Base-by-base conservation (phyloP, 2,329 filamentous ascomycete genomes). In the Diaporthe capsici region DNA sequence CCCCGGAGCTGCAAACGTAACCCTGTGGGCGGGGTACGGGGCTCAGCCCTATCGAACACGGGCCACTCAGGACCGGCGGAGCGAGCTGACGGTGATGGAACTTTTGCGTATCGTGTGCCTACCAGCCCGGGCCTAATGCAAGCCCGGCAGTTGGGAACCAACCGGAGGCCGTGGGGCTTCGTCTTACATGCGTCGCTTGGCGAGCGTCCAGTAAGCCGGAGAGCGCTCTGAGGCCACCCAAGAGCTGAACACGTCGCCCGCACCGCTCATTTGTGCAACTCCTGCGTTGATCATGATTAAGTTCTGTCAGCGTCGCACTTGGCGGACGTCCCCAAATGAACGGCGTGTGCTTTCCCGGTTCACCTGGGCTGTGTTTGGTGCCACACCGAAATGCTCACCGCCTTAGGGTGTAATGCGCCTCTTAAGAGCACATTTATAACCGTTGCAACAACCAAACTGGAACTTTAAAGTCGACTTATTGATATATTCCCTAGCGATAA, bases 171-270 rank as follows among this genome's bases (percentile, higher is more conserved):
- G 61, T 47, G 61, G 42, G 61, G 39, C 28, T 17, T 49, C 49
- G 63, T 68, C 63, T 68, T 68, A 68, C 63, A 39, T 68, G 63
- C 63, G 34, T 68, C 60, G 2, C 63, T 68, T 68, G 63, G 63
- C 63, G 63, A 55, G 25, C 10, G 63, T 39, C 63, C 47, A 53
- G 47, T 68, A 37, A 53, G 63, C 63, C 47, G 44, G 47, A 53
- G 63, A 25, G 37, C 17, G 9, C 44, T 9, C 44, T 49, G 44
- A 49, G 44, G 44, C 47, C 47, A 53, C 42, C 63, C 7, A 53
- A n/a, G 44, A 68, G 63, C 63, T 68, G 63, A 68, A 53, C 47
- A 39, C 17, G 34, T 68, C 22, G 63, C 28, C 20, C 63, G n/a
- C 31, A 22, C 63, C 34, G 63, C 63, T 39, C 47, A 53, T 25